These are phyloP conservation scores for Plantago coronopus DNA, from an alignment of 305 asterid genomes.

Conservation along the genomic window DNA sequence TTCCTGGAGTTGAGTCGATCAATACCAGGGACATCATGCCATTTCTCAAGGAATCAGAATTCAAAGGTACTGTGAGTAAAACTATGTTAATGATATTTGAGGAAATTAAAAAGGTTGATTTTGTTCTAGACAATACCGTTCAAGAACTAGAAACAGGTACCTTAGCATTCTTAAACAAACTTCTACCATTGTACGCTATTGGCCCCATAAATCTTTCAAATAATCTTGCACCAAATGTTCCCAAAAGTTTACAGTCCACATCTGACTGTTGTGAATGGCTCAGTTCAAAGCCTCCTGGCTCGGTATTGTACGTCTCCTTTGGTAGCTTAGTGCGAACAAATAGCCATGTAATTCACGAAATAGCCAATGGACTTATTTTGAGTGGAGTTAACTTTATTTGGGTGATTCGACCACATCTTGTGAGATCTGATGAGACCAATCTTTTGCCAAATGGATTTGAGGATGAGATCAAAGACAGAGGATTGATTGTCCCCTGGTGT, in stretches of 20 bases:
- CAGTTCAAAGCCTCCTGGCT: slow-evolving; percentile 33
- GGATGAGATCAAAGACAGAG: slow-evolving; percentile 18
- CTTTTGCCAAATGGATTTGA: slow-evolving; percentile 38
- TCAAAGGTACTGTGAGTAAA: slow-evolving; percentile 12
- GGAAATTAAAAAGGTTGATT: slow-evolving; percentile 44
- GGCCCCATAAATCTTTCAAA: slow-evolving; percentile 45
- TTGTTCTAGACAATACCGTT: slow-evolving; percentile 48
- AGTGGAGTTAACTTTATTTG: slow-evolving; percentile 51
- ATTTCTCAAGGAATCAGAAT: slow-evolving; percentile 20
- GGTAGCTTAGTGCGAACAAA: slow-evolving; percentile 48
- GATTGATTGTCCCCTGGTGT: slow-evolving; percentile 54
- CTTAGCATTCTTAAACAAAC: slow-evolving; percentile 27
- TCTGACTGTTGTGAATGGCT: slow-evolving; percentile 54
- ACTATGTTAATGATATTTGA: slow-evolving; percentile 29
- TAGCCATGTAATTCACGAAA: slow-evolving; percentile 35
- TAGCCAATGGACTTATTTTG: slow-evolving; percentile 49
- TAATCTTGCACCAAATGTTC: slow-evolving; percentile 18
- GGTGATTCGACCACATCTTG: slow-evolving; percentile 44
- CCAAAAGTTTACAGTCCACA: slow-evolving; percentile 40
- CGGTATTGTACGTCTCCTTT: slow-evolving; percentile 60
- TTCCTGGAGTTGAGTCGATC: slow-evolving; percentile 48
- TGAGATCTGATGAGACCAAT: slow-evolving; percentile 8
- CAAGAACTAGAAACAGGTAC: slow-evolving; percentile 45
- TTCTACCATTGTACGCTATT: slow-evolving; percentile 42
- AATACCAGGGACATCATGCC: slow-evolving; percentile 43